Evolutionary conservation across 1,284 basidiomycete species (phyloP), one percentile per base, ranked within the genome.

Genomic region (Cutaneotrichosporon sp.): DNA sequence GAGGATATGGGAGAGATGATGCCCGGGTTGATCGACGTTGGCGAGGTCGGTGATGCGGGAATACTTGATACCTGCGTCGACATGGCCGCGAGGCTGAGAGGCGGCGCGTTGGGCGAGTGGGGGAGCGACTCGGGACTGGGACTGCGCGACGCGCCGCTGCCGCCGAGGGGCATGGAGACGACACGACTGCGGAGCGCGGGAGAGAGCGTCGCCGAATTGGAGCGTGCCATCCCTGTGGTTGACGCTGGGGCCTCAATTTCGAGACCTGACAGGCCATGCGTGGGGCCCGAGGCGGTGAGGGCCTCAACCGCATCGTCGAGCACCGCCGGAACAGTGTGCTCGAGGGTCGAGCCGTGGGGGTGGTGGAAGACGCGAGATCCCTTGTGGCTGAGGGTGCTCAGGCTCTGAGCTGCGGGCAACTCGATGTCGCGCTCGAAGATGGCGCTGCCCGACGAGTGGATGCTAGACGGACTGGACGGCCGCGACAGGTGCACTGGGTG

Each of bases 401-500:
- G 58, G 8, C 64, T 64, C 26, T 65, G 63, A 3, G 69, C 64
- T 6, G 68, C 55, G 1, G 66, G 64, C 7, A 65, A 47, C 52
- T 74, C 72, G 34, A 75, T 74, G 51, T 75, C 74, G 16, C 74
- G 60, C 59, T 75, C 74, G 45, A 75, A 75, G 35, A 75, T 75
- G 8, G 71, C 71, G 17, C 67, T 70, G 14, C 66, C 63, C 37
- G 65, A 67, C 25, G 70, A 71, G 57, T 69, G 68, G 57, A 71
- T 70, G 11, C 66, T 68, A 7, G 65, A 55, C 17, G 68, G 68
- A 4, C 70, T 72, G 8, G 61, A 60, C n/a, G 70, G 71, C 20
- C 65, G 60, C 10, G 60, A 62, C 24, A 65, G 59, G 12, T 44
- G 42, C 42, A 44, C 27, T 5, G 35, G 35, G 9, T 38, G 34